These are phyloP conservation scores for Phytophthora citrophthora DNA, from an alignment of 352 stramenopile species.

Conservation along the genomic window DNA sequence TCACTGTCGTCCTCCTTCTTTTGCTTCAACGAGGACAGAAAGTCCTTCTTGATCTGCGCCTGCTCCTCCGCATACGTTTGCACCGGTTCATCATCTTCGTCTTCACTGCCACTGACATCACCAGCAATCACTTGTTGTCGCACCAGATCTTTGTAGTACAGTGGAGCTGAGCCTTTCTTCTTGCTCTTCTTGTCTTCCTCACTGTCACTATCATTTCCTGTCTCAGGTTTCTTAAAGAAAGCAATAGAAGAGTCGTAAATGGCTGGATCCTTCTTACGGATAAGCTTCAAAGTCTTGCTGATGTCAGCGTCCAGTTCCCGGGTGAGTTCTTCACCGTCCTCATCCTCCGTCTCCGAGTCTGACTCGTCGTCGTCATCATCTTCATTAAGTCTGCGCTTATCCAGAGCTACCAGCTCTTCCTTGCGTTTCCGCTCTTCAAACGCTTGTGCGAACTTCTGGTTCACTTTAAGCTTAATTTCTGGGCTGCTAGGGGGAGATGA, in stretches of 20 bases:
- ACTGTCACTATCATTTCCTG: constrained; percentile 27
- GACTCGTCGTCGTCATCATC: constrained; percentile 67
- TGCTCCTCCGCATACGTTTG: constrained; percentile 79
- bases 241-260: constrained; percentile 92
- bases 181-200: constrained; percentile 39
- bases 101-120: constrained; percentile 71
- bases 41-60: constrained; percentile 67
- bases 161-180: constrained; percentile 48
- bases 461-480: constrained; percentile 70
- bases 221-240: constrained; percentile 86
- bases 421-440: constrained; percentile 84
- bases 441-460: constrained; percentile 75
- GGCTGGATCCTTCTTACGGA: constrained; percentile 90
- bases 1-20: constrained; percentile 42
- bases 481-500: constrained; percentile 10
- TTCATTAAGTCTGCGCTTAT: constrained; percentile 39
- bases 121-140: constrained; percentile 94
- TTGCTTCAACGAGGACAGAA: constrained; percentile 60
- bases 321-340: constrained; percentile 85
- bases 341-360: constrained; percentile 84
- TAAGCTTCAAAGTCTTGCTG: constrained; percentile 86
- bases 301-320: constrained; percentile 79
- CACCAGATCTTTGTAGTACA: constrained; percentile 96
- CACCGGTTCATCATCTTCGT: constrained; percentile 59
- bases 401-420: constrained; percentile 73